These are phyloP conservation scores for Pleurotus sapidus DNA, from an alignment of 768 basidiomycete genomes.

Conservation along the genomic window DNA sequence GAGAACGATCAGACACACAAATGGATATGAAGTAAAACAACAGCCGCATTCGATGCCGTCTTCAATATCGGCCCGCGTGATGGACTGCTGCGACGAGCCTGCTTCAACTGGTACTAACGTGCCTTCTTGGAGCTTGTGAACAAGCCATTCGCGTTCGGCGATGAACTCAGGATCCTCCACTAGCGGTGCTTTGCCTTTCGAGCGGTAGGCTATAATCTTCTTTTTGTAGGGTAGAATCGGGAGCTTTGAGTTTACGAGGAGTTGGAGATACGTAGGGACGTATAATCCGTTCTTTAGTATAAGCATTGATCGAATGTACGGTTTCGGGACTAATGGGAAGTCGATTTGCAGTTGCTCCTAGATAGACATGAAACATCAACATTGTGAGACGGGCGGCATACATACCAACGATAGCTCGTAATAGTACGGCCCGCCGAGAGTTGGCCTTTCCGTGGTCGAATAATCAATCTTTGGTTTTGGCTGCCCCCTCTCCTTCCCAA, in stretches of 20 bases:
- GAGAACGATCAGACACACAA: not conserved
- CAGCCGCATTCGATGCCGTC: constrained; percentile 84
- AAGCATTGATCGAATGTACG: constrained; percentile 48
- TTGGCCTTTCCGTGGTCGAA: constrained; percentile 39
- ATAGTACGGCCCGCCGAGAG: constrained; percentile 44
- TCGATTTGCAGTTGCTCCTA: constrained; percentile 53
- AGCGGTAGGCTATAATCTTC: constrained; percentile 29
- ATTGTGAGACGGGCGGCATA: constrained; percentile 10
- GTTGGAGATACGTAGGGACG: constrained; percentile 59
- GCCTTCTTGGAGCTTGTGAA: constrained; percentile 34
- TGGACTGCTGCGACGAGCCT: constrained; percentile 27
- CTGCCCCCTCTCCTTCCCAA: constrained; percentile 18
- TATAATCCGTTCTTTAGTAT: constrained; percentile 44
- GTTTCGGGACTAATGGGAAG: constrained; percentile 57
- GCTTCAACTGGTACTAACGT: constrained; percentile 20
- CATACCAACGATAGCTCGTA: constrained; percentile 49
- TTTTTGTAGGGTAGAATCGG: constrained; percentile 31
- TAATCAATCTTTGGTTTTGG: constrained; percentile 54
- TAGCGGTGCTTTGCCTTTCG: constrained; percentile 39
- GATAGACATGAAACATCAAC: constrained; percentile 4
- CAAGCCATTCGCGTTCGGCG: constrained; percentile 46
- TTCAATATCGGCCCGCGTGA: constrained; percentile 42
- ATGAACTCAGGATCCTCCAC: constrained; percentile 45
- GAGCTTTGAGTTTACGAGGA: constrained; percentile 35
- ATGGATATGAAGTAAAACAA: constrained; percentile 51